These are phyloP conservation scores for Carex parvula DNA, from an alignment of 176 grass and related monocot genomes.

Conservation along the genomic window DNA sequence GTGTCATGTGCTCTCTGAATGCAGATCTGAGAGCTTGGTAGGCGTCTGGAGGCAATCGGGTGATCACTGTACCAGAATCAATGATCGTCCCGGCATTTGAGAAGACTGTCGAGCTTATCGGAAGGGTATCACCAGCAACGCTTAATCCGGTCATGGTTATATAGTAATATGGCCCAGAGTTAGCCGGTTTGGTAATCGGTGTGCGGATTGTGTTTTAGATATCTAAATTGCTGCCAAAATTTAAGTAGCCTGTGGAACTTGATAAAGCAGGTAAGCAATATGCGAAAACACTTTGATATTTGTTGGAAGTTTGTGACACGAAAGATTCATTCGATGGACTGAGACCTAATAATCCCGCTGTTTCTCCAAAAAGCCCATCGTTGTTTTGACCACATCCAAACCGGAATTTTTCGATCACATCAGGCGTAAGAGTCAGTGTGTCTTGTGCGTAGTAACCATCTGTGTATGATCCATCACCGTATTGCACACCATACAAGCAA, in stretches of 20 bases:
- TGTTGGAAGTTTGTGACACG: constrained; percentile 22
- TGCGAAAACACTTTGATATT: constrained; percentile 24
- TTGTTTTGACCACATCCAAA: constrained; percentile 38
- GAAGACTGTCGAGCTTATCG: constrained; percentile 5
- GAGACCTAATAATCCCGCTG: constrained; percentile 41
- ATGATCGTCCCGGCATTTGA: background rate
- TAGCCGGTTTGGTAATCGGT: background rate
- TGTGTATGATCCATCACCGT: constrained; percentile 28
- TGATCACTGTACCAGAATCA: constrained; percentile 50
- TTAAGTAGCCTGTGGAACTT: constrained; percentile 37
- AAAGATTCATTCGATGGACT: constrained; percentile 27
- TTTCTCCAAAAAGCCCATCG: background rate
- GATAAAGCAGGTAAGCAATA: constrained; percentile 40
- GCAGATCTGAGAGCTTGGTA: constrained; percentile 28
- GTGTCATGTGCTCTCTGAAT: constrained; percentile 33
- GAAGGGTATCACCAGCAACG: constrained; percentile 14
- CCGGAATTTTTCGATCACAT: constrained; percentile 10
- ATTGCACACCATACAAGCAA: constrained; percentile 23
- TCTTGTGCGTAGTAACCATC: background rate
- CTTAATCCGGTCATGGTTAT: constrained; percentile 30
- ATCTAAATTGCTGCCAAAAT: background rate
- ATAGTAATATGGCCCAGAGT: constrained; percentile 10
- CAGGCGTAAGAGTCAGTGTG: constrained; percentile 25
- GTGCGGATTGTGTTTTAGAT: constrained; percentile 21
- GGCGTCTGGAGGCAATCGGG: constrained; percentile 24